Percentiles rank a stretch among this genome's conserved stretches.
These are phyloP conservation scores for Trametes coccinea DNA, from an alignment of 768 basidiomycete species.

Conservation along the genomic window DNA sequence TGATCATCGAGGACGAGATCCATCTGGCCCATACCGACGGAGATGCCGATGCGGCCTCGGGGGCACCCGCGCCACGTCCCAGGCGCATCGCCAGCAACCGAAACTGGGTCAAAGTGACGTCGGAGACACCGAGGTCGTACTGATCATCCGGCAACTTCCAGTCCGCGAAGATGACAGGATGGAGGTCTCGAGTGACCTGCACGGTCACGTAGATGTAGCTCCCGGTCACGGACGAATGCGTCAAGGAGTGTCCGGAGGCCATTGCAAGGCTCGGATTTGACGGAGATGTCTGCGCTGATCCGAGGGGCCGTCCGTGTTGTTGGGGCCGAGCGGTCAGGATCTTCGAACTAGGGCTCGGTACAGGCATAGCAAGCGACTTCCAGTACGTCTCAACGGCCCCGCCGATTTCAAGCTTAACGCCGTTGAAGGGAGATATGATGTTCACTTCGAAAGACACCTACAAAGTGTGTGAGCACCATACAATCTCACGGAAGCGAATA, in stretches of 20 bases:
- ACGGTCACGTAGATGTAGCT: conserved; percentile 83
- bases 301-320: conserved; percentile 30
- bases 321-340: conserved; percentile 26
- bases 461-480: conserved; percentile 3
- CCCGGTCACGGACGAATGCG: conserved; percentile 89
- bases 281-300: conserved; percentile 56
- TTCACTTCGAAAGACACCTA: conserved; percentile 88
- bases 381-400: conserved; percentile 98
- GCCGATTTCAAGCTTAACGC: conserved; percentile 90
- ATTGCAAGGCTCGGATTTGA: conserved; percentile 54
- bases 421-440: conserved; percentile 86
- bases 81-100: conserved; percentile 56
- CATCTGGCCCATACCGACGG: conserved; percentile 48
- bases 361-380: conserved; percentile 76
- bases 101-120: conserved; percentile 84
- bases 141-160: conserved; percentile 72
- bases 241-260: conserved; percentile 56
- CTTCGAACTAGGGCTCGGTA: conserved; percentile 30
- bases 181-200: conserved; percentile 88
- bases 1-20: conserved; percentile 59
- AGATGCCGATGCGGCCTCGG: conserved; percentile 22
- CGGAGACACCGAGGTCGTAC: conserved; percentile 78
- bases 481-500: neutral
- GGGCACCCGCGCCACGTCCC: conserved; percentile 42
- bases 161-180: conserved; percentile 84